Conservation (phyloP, 805 yeast species). For the Candida stauntonica region DNA sequence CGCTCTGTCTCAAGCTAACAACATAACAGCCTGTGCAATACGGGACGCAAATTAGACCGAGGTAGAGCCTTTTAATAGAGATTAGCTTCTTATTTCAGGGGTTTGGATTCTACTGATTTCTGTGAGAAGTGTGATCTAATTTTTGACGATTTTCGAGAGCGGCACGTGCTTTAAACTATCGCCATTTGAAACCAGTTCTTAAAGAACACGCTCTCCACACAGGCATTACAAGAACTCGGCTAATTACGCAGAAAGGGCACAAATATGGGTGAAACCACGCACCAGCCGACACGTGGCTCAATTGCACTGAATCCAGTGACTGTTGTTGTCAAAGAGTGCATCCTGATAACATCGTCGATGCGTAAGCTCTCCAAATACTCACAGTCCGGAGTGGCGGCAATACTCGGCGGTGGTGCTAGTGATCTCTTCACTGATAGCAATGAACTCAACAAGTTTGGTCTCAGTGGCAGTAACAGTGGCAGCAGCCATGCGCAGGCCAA, state of each 20-base stretch:
- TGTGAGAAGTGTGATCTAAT: too few relatives aligned
- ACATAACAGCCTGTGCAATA: too few relatives aligned
- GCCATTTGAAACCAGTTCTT: too few relatives aligned
- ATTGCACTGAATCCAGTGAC: slow-evolving; percentile 70
- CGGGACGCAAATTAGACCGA: too few relatives aligned
- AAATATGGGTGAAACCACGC: slow-evolving; percentile 3
- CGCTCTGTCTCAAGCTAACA: too few relatives aligned
- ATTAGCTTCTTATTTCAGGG: too few relatives aligned
- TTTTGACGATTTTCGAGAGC: too few relatives aligned
- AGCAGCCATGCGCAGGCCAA: slow-evolving; percentile 29
- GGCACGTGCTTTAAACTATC: too few relatives aligned
- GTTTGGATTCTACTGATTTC: too few relatives aligned
- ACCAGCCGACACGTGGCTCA: slow-evolving; percentile 5
- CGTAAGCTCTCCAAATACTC: slow-evolving; percentile 76
- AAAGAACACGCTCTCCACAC: not conserved
- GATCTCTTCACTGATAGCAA: slow-evolving; percentile 46
- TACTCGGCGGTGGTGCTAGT: slow-evolving; percentile 58
- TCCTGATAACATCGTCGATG: slow-evolving; percentile 83
- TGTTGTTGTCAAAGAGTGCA: slow-evolving; percentile 84
- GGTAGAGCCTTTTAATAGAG: too few relatives aligned
- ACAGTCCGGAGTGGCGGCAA: slow-evolving; percentile 79
- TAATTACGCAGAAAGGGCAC: not conserved
- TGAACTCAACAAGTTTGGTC: slow-evolving; percentile 30
- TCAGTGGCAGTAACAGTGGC: slow-evolving; percentile 13
- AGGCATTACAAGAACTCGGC: not conserved